Conservation (phyloP, 208 protist species). For the Blechomonas ayalai region DNA sequence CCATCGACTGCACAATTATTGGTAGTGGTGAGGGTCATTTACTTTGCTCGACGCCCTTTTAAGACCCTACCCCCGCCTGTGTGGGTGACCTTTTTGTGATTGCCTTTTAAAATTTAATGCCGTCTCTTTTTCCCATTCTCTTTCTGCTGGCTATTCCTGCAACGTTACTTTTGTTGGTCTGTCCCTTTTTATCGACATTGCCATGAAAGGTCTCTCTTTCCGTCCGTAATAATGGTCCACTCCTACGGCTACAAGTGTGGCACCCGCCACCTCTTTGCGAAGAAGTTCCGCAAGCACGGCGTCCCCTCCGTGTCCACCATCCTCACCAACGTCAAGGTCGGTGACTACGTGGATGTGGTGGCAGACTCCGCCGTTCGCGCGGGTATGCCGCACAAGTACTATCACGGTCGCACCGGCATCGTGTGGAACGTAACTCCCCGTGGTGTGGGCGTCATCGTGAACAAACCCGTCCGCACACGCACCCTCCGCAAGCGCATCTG, state of each 20-base stretch:
- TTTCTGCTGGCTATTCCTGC: conserved; percentile 9
- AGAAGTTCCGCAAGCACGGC: conserved; percentile 96
- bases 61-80: too few relatives aligned
- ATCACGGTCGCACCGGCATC: conserved; percentile 99
- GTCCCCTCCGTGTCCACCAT: conserved; percentile 92
- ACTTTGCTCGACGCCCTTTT: neutral
- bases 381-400: conserved; percentile 99
- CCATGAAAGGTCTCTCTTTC: conserved; percentile 10
- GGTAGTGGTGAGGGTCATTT: neutral
- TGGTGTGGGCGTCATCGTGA: conserved; percentile 98
- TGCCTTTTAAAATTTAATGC: too few relatives aligned
- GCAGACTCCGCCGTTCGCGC: conserved; percentile 98
- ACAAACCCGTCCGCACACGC: conserved; percentile 97
- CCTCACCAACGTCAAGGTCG: conserved; percentile 96
- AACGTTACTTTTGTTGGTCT: conserved; percentile 5
- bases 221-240: conserved; percentile 63
- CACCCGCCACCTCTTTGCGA: conserved; percentile 97
- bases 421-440: conserved; percentile 99
- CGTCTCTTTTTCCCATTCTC: conserved; percentile 1
- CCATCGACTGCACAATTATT: too few relatives aligned
- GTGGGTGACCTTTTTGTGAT: too few relatives aligned
- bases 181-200: neutral
- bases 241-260: conserved; percentile 96
- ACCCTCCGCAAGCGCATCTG: conserved; percentile 99
- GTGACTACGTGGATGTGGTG: conserved; percentile 99